A percentile compares a stretch with the other conserved stretches of the same genome.
Conservation (phyloP, 2,329 filamentous ascomycete species). For the Nigrospora osmanthi region DNA sequence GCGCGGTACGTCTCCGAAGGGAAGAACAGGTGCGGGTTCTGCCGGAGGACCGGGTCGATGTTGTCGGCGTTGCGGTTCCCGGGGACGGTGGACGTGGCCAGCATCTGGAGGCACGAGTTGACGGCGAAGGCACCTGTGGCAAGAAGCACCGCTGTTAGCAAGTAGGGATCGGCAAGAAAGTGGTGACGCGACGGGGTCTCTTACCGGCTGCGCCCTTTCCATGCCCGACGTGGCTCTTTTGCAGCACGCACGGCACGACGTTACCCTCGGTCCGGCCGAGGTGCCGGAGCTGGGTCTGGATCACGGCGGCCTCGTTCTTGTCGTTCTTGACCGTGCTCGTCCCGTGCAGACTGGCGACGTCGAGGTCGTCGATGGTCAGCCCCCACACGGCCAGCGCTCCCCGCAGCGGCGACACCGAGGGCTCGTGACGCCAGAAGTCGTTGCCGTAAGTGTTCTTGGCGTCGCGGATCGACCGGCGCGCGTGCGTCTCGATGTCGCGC, state of each 20-base stretch:
- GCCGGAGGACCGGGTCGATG: conserved; percentile 19
- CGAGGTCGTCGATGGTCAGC: conserved; percentile 27
- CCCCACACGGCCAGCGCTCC: conserved; percentile 26
- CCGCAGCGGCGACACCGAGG: conserved; percentile 18
- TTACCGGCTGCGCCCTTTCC: conserved; percentile 27
- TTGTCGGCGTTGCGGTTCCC: conserved; percentile 29
- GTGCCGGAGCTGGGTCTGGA: conserved; percentile 24
- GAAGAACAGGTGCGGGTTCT: conserved; percentile 24
- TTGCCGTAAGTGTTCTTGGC: conserved; percentile 17
- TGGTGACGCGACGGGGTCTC: background rate
- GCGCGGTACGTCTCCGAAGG: conserved; percentile 8
- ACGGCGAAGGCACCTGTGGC: conserved; percentile 7
- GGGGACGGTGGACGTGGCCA: conserved; percentile 21
- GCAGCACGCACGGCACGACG: conserved; percentile 20
- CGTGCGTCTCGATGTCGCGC: conserved; percentile 9
- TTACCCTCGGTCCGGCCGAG: conserved; percentile 26
- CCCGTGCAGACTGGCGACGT: conserved; percentile 28
- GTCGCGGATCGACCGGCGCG: conserved; percentile 11
- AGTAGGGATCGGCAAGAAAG: background rate
- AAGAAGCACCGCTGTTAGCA: background rate
- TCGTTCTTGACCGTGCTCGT: conserved; percentile 30
- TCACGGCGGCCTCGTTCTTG: conserved; percentile 26
- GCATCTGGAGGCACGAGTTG: conserved; percentile 27
- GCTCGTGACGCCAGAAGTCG: conserved; percentile 17
- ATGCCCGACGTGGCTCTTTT: conserved; percentile 30